phyloP scores from a whole-genome alignment of 345 rosid species.

The Aquilaria yunnanensis region DNA sequence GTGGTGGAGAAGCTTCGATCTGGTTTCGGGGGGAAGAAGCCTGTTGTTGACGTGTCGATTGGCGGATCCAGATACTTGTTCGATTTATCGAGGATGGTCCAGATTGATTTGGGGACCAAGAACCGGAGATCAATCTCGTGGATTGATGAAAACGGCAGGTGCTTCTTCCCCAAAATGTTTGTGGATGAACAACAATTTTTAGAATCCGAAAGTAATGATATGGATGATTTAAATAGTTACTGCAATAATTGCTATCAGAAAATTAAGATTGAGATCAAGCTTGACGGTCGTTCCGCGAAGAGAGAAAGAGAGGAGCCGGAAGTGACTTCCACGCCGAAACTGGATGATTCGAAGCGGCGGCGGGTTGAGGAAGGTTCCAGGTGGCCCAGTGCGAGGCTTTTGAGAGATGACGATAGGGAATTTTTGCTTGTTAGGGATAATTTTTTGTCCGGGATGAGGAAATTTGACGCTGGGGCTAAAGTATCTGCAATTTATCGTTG shows the following conservation, averaged over 20 bases:
- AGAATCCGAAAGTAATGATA: not conserved
- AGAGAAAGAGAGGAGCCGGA: conserved; percentile 27
- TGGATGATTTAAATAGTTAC: not conserved
- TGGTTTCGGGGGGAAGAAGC: conserved; percentile 24
- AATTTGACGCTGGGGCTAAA: conserved; percentile 11
- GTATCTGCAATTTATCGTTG: conserved; percentile 33
- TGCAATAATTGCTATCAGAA: not conserved
- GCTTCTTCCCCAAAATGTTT: conserved; percentile 30
- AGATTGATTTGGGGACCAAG: conserved; percentile 29
- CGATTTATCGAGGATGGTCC: conserved; percentile 39
- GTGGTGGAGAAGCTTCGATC: conserved; percentile 18
- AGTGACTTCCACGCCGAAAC: conserved; percentile 22
- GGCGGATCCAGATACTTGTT: conserved; percentile 31
- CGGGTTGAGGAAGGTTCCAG: conserved; percentile 6
- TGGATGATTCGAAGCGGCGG: conserved; percentile 16
- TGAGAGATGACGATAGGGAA: conserved; percentile 16
- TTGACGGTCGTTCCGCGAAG: conserved; percentile 16
- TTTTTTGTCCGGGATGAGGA: conserved; percentile 25
- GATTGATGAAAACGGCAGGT: conserved; percentile 35
- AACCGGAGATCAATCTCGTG: conserved; percentile 37
- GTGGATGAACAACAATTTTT: conserved; percentile 10
- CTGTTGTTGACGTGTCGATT: conserved; percentile 18
- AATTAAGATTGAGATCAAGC: conserved; percentile 16
- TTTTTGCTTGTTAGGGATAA: conserved; percentile 17
- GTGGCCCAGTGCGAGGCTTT: conserved; percentile 27